These are phyloP conservation scores for Candida buenavistaensis DNA, from an alignment of 1,139 yeast genomes.

Conservation along the genomic window DNA sequence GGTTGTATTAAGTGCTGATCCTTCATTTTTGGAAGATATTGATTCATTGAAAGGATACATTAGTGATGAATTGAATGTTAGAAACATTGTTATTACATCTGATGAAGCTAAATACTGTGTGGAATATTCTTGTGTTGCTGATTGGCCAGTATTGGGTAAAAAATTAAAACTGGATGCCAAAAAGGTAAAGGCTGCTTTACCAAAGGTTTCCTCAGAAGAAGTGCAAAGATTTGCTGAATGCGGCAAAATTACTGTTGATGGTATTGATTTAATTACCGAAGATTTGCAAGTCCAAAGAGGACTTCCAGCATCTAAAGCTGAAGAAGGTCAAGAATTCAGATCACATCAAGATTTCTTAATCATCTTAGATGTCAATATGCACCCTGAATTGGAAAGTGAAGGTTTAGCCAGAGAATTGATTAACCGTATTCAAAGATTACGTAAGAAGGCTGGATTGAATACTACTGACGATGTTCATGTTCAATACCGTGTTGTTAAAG, in stretches of 20 bases:
- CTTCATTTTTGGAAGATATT: conserved; percentile 72
- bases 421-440: conserved; percentile 95
- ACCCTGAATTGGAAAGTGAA: conserved; percentile 87
- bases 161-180: conserved; percentile 92
- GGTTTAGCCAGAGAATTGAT: conserved; percentile 95
- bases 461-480: conserved; percentile 94
- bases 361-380: conserved; percentile 82
- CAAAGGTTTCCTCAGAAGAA: conserved; percentile 73
- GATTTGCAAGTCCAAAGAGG: conserved; percentile 92
- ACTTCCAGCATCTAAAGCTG: conserved; percentile 58
- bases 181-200: conserved; percentile 92
- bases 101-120: conserved; percentile 94
- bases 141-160: conserved; percentile 98
- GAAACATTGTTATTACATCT: conserved; percentile 82
- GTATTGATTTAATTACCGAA: conserved; percentile 81
- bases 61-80: conserved; percentile 86
- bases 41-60: conserved; percentile 77
- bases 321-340: conserved; percentile 79
- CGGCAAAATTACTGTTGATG: conserved; percentile 83
- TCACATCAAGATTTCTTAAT: conserved; percentile 86
- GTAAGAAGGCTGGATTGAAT: conserved; percentile 94
- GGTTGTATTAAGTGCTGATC: conserved; percentile 81
- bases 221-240: conserved; percentile 73
- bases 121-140: conserved; percentile 91
- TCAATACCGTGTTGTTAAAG: conserved; percentile 71